phyloP scores from a whole-genome alignment of 2,329 filamentous ascomycete species.

The Penicillium sp. region DNA sequence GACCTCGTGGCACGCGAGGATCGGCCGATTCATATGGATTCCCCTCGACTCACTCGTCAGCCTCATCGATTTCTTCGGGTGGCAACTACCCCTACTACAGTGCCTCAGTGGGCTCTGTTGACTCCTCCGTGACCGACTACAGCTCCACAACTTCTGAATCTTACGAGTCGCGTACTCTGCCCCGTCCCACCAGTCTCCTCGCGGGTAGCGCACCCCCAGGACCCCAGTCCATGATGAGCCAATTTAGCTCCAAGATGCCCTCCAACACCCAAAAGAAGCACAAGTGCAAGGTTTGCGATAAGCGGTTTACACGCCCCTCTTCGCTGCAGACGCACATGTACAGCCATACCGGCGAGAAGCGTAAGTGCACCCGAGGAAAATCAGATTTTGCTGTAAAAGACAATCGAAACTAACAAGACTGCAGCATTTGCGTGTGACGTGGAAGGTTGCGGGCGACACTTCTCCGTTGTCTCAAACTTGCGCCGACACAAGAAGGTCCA shows the following conservation, averaged over 20 bases:
- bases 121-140: slow-evolving; percentile 88
- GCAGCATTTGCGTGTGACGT: slow-evolving; percentile 92
- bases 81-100: slow-evolving; percentile 86
- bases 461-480: slow-evolving; percentile 95
- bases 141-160: slow-evolving; percentile 84
- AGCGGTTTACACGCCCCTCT: slow-evolving; percentile 92
- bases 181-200: slow-evolving; percentile 71
- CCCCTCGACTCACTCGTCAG: slow-evolving; percentile 83
- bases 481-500: slow-evolving; percentile 95
- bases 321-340: slow-evolving; percentile 98
- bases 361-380: too few species aligned
- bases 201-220: slow-evolving; percentile 72
- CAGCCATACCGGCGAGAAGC: slow-evolving; percentile 97
- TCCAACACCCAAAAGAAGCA: slow-evolving; percentile 98
- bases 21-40: slow-evolving; percentile 91
- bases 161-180: slow-evolving; percentile 84
- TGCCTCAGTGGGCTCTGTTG: slow-evolving; percentile 69
- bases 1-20: slow-evolving; percentile 66
- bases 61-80: slow-evolving; percentile 86
- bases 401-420: slow-evolving; percentile 4
- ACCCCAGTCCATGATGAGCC: slow-evolving; percentile 96
- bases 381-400: neutral
- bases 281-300: slow-evolving; percentile 98
- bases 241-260: slow-evolving; percentile 95
- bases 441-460: slow-evolving; percentile 91